Evolutionary conservation across 1,284 basidiomycete genomes (phyloP), one percentile per base, ranked within the genome.

Genomic region (Anthracocystis setariae): DNA sequence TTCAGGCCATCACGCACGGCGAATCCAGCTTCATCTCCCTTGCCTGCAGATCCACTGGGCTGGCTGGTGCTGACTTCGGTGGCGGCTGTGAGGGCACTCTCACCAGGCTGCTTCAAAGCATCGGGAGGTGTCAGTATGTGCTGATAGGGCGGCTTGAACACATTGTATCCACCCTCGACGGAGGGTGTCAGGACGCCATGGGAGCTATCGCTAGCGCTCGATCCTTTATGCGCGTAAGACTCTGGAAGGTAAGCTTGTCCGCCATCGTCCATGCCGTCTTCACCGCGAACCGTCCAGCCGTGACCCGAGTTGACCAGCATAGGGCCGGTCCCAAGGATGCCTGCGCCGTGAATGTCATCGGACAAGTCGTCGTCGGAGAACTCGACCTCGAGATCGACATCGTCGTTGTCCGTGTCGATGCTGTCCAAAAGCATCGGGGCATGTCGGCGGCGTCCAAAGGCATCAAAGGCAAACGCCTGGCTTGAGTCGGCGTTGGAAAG

Each of bases 121-220:
- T 38, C 53, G 18, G 62, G 29, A 8, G 46, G 46, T 20, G 71
- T 50, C 44, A 69, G 21, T 18, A 73, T 61, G 47, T 73, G 71
- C 35, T 57, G 56, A 44, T 73, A 78, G 5, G 77, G 77, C 5
- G 77, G 75, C 56, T 78, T 78, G 70, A 67, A 77, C 24, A 78
- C 64, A 38, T 78, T 78, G 65, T 78, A 77, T 46, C 77, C 77
- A 9, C 77, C 75, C 49, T 78, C 77, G 5, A 78, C 77, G 5
- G 76, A 78, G 3, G 77, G 75, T 10, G 77, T 78, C n/a, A 75
- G 57, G 25, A 67, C 53, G 47, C 68, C 73, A 23, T 72, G 50
- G 8, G 64, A 70, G 29, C 65, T 63, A 20, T 50, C 49, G 46
- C 69, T 66, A 4, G 49, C 55, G 17, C 50, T 60, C 29, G 65